These are phyloP conservation scores for Cucumis melo DNA, from an alignment of 306 rosid genomes.

Conservation along the genomic window DNA sequence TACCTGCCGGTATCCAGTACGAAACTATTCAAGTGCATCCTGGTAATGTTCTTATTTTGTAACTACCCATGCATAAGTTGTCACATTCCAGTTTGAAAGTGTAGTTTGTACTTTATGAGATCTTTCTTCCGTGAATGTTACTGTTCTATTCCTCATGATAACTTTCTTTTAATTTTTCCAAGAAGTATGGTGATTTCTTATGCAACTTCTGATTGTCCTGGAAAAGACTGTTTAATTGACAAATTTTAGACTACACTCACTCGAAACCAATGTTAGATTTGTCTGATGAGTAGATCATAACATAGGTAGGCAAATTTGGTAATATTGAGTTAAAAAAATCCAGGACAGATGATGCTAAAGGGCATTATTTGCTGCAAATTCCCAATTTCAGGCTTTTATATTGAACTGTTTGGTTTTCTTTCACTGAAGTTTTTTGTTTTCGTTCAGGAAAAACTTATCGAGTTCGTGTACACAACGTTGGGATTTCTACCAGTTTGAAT, in stretches of 20 bases:
- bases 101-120: background rate
- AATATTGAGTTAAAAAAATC: background rate
- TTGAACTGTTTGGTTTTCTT: background rate
- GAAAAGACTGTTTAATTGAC: background rate
- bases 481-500: constrained; percentile 70
- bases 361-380: background rate
- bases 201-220: background rate
- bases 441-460: constrained; percentile 76
- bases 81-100: background rate
- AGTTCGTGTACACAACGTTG: constrained; percentile 74
- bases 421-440: constrained; percentile 1
- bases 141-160: background rate
- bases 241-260: background rate
- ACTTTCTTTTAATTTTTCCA: background rate
- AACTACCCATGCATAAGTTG: background rate
- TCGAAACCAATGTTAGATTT: background rate
- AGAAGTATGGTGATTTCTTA: background rate
- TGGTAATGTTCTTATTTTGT: constrained; percentile 23
- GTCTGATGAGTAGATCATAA: background rate
- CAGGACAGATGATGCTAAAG: background rate
- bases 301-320: background rate
- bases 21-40: constrained; percentile 58
- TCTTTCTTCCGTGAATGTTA: background rate
- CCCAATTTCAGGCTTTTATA: background rate
- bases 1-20: constrained; percentile 40